Base-by-base conservation (phyloP, 192 early-diverging fungal species). In the Rhizoclosmatium sp. region DNA sequence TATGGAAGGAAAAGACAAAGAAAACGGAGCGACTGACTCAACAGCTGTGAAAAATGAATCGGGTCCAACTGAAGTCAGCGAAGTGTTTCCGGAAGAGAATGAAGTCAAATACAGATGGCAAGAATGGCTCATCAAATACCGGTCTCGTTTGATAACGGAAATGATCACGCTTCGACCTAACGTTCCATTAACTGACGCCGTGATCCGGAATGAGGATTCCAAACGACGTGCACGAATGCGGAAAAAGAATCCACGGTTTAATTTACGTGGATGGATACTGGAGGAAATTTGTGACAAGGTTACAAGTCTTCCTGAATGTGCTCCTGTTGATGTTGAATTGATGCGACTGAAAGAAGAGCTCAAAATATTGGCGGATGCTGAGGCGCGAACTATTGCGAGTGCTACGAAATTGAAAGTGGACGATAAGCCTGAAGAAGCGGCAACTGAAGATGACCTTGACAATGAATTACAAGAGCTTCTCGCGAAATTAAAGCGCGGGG, bases 191-290 rank as follows among this genome's bases (percentile, higher is more conserved):
- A 65, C 76, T 49, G 59, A 47, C 2, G 73, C 71, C 2, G 3
- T 51, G 23, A 51, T 74, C 3, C 76, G 51, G 1, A 14, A 16
- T 14, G 79, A 77, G 42, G 85, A 87, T 46, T 46, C 41, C 4
- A 64, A 78, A 10, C 81, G 93, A 19, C 71, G 73, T 42, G 61
- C 47, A n/a, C 61, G 80, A 21, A 96, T 97, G 95, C 81, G 89
- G 51, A 56, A 65, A 10, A 79, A 82, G 59, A 97, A 97, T 75
- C 96, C 95, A 4, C 85, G 84, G 51, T 95, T 92, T 83, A 87
- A 93, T 5, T 83, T 94, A 59, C 90, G 94, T 21, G 94, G 95
- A 75, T 94, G 92, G 90, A 89, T 94, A 45, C 90, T 93, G 2
- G 87, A 90, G 59, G 59, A 92, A 65, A 86, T 90, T 1, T 87